Evolutionary conservation across 2,329 filamentous ascomycete genomes (phyloP).

Genomic region (Orbilia javanica): DNA sequence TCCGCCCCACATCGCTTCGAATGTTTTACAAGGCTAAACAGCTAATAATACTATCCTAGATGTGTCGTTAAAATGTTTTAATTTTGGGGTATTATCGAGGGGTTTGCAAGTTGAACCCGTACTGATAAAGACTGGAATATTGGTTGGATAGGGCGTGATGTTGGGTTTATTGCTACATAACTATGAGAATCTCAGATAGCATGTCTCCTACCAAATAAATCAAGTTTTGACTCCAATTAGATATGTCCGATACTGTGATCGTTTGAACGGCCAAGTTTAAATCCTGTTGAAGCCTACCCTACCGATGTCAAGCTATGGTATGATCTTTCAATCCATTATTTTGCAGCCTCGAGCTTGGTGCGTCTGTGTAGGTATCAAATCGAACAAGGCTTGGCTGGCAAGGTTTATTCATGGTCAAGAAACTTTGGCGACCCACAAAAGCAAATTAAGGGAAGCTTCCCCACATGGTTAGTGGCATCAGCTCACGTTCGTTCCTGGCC

Average conservation of each 20-base stretch:
- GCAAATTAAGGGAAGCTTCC: constrained; percentile 48
- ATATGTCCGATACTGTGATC: background rate
- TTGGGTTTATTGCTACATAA: background rate
- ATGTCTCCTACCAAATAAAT: background rate
- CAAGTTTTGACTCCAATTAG: background rate
- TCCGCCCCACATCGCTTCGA: background rate
- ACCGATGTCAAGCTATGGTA: background rate
- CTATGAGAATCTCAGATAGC: background rate
- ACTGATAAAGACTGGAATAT: background rate
- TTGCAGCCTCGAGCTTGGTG: background rate
- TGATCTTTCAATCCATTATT: background rate
- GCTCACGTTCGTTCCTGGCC: constrained; percentile 25
- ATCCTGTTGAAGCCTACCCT: background rate
- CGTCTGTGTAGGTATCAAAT: background rate
- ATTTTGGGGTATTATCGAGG: background rate
- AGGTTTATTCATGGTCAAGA: background rate
- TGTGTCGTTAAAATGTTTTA: constrained; percentile 56
- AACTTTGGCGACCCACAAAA: constrained; percentile 26
- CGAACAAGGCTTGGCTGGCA: background rate
- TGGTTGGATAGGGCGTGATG: background rate
- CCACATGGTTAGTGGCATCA: constrained; percentile 43
- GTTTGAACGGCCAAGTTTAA: background rate
- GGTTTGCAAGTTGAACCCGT: background rate
- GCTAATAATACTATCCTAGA: constrained; percentile 33
- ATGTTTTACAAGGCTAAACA: background rate